Evolutionary conservation across 345 rosid genomes (phyloP), one percentile per base, ranked within the genome.

Genomic region (Capsella bursapastoris): DNA sequence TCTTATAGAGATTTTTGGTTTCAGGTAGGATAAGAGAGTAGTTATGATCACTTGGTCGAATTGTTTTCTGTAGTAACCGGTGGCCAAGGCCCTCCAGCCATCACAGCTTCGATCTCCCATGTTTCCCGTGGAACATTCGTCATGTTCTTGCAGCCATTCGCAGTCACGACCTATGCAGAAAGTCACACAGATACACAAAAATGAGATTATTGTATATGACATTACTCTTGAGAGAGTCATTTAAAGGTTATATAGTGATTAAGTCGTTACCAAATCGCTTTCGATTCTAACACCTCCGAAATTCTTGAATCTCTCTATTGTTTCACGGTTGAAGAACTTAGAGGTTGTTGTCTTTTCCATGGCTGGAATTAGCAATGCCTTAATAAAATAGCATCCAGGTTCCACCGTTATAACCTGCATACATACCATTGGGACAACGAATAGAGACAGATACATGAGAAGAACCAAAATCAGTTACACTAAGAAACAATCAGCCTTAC

Each of bases 261-360:
- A 5, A 7, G 27, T 1, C 49, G 2, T 40, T 93, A 93, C 98
- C 96, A 94, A 81, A 31, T 91, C 96, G 53, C 98, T 94, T 81
- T 91, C 98, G 57, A 94, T 94, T 57, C 98, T 88, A 80, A 94
- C 97, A 51, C 98, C 98, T 32, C 98, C 98, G 41, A 89, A 83
- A 53, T 79, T 83, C 73, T 48, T 88, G 78, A 89, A 93, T 84
- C 85, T 86, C 45, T 71, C 81, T 32, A 89, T 63, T 40, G 43
- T 75, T 76, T 86, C 89, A 29, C 49, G 70, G 64, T 86, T 86
- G 77, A 91, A 89, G 81, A 91, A 89, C 81, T 85, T 85, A 0
- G 87, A 82, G 66, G 91, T 89, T 37, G 38, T 82, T 32, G 83
- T 40, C 48, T 74, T 78, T 32, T 84, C 86, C 84, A 86, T 77